Evolutionary conservation across 1,284 basidiomycete genomes (phyloP).

Genomic region (Cutaneotrichosporon spelunceum): DNA sequence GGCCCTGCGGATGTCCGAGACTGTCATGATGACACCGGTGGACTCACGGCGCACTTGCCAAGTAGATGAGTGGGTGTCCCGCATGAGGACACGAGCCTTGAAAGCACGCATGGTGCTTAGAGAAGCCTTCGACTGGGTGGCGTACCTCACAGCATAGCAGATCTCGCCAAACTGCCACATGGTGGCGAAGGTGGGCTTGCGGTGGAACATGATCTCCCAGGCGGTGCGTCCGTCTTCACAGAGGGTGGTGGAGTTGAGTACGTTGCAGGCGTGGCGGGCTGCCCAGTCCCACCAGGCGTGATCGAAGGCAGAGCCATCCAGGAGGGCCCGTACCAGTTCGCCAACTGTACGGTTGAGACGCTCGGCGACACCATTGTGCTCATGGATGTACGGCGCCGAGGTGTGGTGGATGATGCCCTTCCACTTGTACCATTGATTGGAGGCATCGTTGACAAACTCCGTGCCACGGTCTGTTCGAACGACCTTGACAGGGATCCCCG

Average conservation of each 20-base stretch:
- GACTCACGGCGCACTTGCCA: not conserved
- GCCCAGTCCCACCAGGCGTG: constrained; percentile 20
- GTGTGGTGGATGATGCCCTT: constrained; percentile 10
- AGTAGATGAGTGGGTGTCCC: not conserved
- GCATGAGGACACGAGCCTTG: not conserved
- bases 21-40: not conserved
- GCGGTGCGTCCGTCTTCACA: constrained; percentile 10
- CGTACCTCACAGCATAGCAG: not conserved
- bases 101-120: not conserved
- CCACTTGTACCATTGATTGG: not conserved
- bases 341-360: constrained; percentile 33
- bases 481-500: not conserved
- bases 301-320: constrained; percentile 12
- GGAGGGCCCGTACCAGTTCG: constrained; percentile 21
- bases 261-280: not conserved
- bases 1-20: not conserved
- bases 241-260: constrained; percentile 19
- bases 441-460: constrained; percentile 2
- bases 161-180: constrained; percentile 4
- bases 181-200: constrained; percentile 4
- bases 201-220: constrained; percentile 8
- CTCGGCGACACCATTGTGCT: constrained; percentile 41
- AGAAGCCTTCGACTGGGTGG: not conserved
- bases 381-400: constrained; percentile 27
- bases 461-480: constrained; percentile 7